Evolutionary conservation across 306 rosid genomes (phyloP).

Genomic region (Dalbergia cochinchinensis): DNA sequence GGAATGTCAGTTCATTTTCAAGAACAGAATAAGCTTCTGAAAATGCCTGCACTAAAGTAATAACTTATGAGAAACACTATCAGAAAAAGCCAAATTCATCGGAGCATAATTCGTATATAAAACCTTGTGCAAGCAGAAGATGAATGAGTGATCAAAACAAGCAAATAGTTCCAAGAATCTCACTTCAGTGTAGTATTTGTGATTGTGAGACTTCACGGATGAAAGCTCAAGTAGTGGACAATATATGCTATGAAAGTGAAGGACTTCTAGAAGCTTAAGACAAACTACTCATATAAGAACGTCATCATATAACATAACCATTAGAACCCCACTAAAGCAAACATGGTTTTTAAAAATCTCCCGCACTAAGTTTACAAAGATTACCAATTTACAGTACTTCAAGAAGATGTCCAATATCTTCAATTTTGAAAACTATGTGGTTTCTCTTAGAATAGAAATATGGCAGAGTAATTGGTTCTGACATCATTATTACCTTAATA

Average conservation of each 20-base stretch:
- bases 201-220: constrained; percentile 26
- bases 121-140: not conserved
- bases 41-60: constrained; percentile 68
- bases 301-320: not conserved
- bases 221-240: constrained; percentile 1
- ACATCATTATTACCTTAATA: constrained; percentile 73
- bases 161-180: constrained; percentile 22
- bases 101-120: constrained; percentile 1
- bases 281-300: not conserved
- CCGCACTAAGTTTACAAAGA: constrained; percentile 10
- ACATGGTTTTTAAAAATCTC: not conserved
- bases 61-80: constrained; percentile 39
- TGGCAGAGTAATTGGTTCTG: not conserved
- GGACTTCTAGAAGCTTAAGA: constrained; percentile 12
- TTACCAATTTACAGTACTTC: not conserved
- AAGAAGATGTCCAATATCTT: not conserved
- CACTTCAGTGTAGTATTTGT: not conserved
- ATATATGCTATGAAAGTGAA: not conserved
- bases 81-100: constrained; percentile 32
- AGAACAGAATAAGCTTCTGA: constrained; percentile 84
- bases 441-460: constrained; percentile 16
- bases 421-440: constrained; percentile 13
- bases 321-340: constrained; percentile 3
- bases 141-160: constrained; percentile 19
- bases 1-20: constrained; percentile 69